Conservation (phyloP, 2,329 filamentous ascomycete genomes). For the Fusarium ramigenum region DNA sequence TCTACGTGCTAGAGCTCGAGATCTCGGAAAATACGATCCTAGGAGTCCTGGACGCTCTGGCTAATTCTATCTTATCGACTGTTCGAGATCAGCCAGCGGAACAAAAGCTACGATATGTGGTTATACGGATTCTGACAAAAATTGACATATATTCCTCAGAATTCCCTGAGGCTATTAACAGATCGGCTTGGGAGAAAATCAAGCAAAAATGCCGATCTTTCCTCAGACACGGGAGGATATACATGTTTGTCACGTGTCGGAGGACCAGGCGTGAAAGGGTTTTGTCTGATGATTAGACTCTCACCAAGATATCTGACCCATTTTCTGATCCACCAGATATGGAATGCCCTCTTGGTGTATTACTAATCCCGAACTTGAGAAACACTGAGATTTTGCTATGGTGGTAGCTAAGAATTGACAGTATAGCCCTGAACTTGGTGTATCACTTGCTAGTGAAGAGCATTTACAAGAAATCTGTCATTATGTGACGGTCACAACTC, state of each 20-base stretch:
- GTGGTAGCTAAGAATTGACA: neutral
- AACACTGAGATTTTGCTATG: neutral
- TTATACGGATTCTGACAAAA: neutral
- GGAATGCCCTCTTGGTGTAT: neutral
- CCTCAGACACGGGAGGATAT: neutral
- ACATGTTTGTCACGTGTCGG: fast-evolving
- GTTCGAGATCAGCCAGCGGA: neutral
- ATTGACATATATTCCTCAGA: neutral
- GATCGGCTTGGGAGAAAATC: neutral
- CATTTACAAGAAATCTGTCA: neutral
- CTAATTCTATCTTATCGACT: neutral
- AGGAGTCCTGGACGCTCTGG: neutral
- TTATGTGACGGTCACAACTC: neutral
- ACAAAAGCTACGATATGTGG: neutral
- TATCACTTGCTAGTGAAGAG: neutral
- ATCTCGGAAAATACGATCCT: neutral
- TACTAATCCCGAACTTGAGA: neutral
- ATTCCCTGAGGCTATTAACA: neutral
- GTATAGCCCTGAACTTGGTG: neutral
- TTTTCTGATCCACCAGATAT: neutral
- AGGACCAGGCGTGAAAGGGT: neutral
- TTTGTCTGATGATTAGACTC: neutral
- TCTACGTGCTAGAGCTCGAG: fast-evolving
- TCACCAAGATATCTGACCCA: neutral
- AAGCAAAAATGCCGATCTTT: neutral